A percentile compares a stretch with the other conserved stretches of the same genome.
Evolutionary conservation across 2,329 filamentous ascomycete species (phyloP).

Genomic region (Ophiostoma sp.): DNA sequence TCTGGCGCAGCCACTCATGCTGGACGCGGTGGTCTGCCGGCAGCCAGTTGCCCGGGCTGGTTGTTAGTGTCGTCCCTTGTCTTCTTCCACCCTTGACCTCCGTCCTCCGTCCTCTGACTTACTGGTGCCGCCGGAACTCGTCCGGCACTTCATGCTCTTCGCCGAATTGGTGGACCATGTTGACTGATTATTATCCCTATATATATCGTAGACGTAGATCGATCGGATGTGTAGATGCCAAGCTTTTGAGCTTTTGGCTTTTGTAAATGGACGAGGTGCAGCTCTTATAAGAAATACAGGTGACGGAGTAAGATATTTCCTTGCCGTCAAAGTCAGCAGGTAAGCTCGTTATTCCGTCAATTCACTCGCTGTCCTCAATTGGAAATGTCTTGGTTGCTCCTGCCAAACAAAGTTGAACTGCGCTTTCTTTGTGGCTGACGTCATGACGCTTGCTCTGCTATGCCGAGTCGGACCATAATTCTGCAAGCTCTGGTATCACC

Average conservation of each 20-base stretch:
- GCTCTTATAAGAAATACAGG: not conserved
- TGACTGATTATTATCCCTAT: not conserved
- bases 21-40: slow-evolving; percentile 59
- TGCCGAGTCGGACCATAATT: not conserved
- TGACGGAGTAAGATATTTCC: not conserved
- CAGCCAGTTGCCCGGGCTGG: slow-evolving; percentile 55
- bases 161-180: slow-evolving; percentile 46
- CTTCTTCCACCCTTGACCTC: not conserved
- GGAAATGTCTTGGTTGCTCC: not conserved
- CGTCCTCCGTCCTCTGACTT: slow-evolving; percentile 24
- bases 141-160: slow-evolving; percentile 49
- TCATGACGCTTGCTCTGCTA: not conserved
- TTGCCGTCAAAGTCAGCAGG: not conserved
- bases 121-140: slow-evolving; percentile 45
- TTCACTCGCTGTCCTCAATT: not conserved
- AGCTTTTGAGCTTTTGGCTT: not conserved
- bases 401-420: not conserved
- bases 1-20: slow-evolving; percentile 55
- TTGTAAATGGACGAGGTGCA: not conserved
- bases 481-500: not conserved
- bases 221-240: not conserved
- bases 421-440: not conserved
- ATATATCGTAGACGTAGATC: not conserved
- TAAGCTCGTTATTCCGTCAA: too few species aligned
- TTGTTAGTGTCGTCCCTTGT: not conserved